A percentile compares a stretch with the other conserved stretches of the same genome.
phyloP scores from a whole-genome alignment of 345 rosid genomes.

The Hevea brasiliensis region DNA sequence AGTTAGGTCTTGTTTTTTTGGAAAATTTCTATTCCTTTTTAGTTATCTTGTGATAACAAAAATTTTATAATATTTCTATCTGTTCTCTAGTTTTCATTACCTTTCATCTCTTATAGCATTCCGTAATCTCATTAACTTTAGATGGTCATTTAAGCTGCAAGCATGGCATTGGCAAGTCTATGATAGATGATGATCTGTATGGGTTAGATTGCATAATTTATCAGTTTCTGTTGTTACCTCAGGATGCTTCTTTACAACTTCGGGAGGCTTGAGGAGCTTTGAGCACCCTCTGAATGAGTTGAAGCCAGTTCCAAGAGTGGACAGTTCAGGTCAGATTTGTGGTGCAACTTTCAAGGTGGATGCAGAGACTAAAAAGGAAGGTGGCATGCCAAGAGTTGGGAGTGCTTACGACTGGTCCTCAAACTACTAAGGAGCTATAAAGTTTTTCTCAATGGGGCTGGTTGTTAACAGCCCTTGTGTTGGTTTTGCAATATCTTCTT shows the following conservation, averaged over 20 bases:
- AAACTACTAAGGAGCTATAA: slow-evolving; percentile 42
- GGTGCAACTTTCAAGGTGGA: slow-evolving; percentile 82
- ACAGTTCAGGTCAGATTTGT: slow-evolving; percentile 82
- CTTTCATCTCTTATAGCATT: neutral
- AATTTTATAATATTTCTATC: neutral
- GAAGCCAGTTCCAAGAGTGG: slow-evolving; percentile 91
- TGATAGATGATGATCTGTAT: neutral
- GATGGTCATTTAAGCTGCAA: neutral
- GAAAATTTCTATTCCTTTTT: too few relatives aligned
- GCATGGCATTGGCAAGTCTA: neutral
- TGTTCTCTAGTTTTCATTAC: neutral
- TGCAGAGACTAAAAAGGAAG: slow-evolving; percentile 65
- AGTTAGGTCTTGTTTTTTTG: neutral
- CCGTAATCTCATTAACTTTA: neutral
- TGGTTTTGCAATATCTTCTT: slow-evolving; percentile 7
- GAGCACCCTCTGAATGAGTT: slow-evolving; percentile 82
- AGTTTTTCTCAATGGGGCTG: slow-evolving; percentile 15
- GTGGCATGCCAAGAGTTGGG: slow-evolving; percentile 85
- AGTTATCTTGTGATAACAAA: too few relatives aligned
- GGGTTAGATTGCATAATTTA: neutral
- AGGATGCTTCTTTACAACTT: slow-evolving; percentile 92
- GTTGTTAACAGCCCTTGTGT: slow-evolving; percentile 23
- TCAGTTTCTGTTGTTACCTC: slow-evolving; percentile 21
- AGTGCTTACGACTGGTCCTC: slow-evolving; percentile 91
- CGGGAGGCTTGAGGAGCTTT: slow-evolving; percentile 92